These are phyloP conservation scores for Trichoderma oligosporum DNA, from an alignment of 2,329 filamentous ascomycete genomes.

Conservation along the genomic window DNA sequence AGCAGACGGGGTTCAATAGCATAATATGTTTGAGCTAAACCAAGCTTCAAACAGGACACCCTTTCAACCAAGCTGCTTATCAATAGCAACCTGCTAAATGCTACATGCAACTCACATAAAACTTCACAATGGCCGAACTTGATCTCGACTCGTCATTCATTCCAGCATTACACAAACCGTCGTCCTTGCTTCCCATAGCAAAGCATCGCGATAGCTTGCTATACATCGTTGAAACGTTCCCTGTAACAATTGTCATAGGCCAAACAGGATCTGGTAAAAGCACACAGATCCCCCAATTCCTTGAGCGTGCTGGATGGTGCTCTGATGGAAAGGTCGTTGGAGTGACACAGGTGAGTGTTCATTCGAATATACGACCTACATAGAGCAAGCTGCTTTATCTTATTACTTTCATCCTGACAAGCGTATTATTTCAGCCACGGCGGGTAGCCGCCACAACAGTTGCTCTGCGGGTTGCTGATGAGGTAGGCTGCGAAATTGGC, in stretches of 20 bases:
- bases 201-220: slow-evolving; percentile 75
- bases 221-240: slow-evolving; percentile 79
- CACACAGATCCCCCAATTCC: slow-evolving; percentile 89
- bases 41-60: not conserved
- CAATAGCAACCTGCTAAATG: not conserved
- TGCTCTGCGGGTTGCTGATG: slow-evolving; percentile 82
- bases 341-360: slow-evolving; percentile 72
- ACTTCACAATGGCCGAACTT: slow-evolving; percentile 49
- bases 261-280: slow-evolving; percentile 96
- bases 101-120: not conserved
- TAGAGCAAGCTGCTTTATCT: not conserved
- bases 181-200: slow-evolving; percentile 79
- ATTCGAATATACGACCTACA: no score
- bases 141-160: slow-evolving; percentile 62
- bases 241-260: slow-evolving; percentile 84
- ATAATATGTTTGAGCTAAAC: not conserved
- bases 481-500: slow-evolving; percentile 79
- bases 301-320: slow-evolving; percentile 87
- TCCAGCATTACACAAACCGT: slow-evolving; percentile 79
- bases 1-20: not conserved
- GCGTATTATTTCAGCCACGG: slow-evolving; percentile 59
- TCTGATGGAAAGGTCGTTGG: slow-evolving; percentile 76
- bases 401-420: not conserved
- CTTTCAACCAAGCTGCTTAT: not conserved
- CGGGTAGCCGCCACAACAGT: slow-evolving; percentile 89